These are phyloP conservation scores for Cudoniella acicularis DNA, from an alignment of 495 filamentous ascomycete genomes.

Conservation along the genomic window DNA sequence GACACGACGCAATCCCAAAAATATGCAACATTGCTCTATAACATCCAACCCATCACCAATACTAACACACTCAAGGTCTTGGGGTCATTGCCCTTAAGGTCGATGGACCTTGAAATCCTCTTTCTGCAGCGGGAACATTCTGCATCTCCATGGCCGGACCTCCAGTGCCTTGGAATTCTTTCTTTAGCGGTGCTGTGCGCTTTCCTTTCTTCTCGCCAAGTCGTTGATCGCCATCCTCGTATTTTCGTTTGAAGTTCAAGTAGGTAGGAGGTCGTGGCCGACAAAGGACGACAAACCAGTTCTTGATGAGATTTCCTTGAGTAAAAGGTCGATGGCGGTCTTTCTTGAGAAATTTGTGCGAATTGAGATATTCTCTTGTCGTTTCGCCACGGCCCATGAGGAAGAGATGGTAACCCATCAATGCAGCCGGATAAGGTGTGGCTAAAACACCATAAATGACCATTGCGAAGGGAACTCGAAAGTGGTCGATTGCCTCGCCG, in stretches of 20 bases:
- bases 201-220: conserved; percentile 62
- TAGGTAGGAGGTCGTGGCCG: conserved; percentile 87
- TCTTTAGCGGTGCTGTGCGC: conserved; percentile 31
- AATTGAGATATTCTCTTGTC: conserved; percentile 92
- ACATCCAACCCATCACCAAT: neutral
- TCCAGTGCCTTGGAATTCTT: conserved; percentile 42
- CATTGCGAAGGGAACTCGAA: conserved; percentile 84
- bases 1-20: neutral
- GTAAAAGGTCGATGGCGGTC: conserved; percentile 90
- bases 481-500: conserved; percentile 56
- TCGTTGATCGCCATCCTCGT: conserved; percentile 80
- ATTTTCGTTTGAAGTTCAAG: conserved; percentile 75
- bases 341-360: conserved; percentile 86
- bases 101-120: conserved; percentile 24
- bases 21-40: neutral
- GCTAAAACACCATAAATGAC: conserved; percentile 75
- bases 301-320: conserved; percentile 70
- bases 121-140: conserved; percentile 29
- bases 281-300: conserved; percentile 77
- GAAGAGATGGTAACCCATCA: conserved; percentile 87
- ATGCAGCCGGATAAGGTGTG: conserved; percentile 75
- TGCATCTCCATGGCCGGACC: conserved; percentile 56
- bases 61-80: neutral
- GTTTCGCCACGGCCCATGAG: conserved; percentile 88
- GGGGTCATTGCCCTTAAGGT: conserved; percentile 5